Evolutionary conservation across 2,329 filamentous ascomycete genomes (phyloP).

Genomic region (Metarhizium guizhouense): DNA sequence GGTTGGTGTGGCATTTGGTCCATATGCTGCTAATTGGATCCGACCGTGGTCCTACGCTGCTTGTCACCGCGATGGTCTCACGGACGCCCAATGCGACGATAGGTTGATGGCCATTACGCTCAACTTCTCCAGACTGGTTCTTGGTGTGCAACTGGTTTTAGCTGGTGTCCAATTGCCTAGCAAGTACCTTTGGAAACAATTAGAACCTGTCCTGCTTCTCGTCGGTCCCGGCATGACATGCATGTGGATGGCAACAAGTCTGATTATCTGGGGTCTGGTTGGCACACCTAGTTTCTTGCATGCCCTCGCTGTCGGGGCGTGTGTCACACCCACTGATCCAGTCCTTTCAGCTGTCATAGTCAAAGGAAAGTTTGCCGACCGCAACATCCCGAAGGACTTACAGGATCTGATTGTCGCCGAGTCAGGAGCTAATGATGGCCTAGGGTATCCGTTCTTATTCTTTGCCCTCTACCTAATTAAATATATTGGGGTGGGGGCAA

Average conservation of each 20-base stretch:
- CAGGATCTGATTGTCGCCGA: conserved; percentile 77
- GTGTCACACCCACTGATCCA: conserved; percentile 87
- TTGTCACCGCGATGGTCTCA: conserved; percentile 14
- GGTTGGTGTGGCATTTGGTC: conserved; percentile 70
- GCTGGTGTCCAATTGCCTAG: conserved; percentile 82
- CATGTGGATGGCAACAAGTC: conserved; percentile 81
- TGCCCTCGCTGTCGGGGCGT: conserved; percentile 71
- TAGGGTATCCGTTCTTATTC: conserved; percentile 84
- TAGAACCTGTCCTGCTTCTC: conserved; percentile 64
- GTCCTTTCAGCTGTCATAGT: conserved; percentile 83
- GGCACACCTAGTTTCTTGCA: conserved; percentile 66
- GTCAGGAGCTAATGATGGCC: conserved; percentile 80
- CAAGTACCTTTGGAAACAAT: conserved; percentile 70
- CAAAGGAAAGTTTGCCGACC: conserved; percentile 87
- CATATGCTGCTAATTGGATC: conserved; percentile 67
- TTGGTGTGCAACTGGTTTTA: conserved; percentile 82
- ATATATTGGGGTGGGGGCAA: conserved; percentile 53
- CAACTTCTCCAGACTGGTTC: conserved; percentile 76
- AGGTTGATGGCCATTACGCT: conserved; percentile 67
- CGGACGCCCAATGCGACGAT: conserved; percentile 24
- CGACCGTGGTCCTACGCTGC: conserved; percentile 66
- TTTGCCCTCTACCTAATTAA: conserved; percentile 76
- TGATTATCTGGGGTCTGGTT: conserved; percentile 69
- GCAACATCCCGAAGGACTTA: conserved; percentile 73
- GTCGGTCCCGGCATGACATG: conserved; percentile 75